phyloP scores from a whole-genome alignment of 2,329 filamentous ascomycete genomes.

The Aureobasidium sp. region DNA sequence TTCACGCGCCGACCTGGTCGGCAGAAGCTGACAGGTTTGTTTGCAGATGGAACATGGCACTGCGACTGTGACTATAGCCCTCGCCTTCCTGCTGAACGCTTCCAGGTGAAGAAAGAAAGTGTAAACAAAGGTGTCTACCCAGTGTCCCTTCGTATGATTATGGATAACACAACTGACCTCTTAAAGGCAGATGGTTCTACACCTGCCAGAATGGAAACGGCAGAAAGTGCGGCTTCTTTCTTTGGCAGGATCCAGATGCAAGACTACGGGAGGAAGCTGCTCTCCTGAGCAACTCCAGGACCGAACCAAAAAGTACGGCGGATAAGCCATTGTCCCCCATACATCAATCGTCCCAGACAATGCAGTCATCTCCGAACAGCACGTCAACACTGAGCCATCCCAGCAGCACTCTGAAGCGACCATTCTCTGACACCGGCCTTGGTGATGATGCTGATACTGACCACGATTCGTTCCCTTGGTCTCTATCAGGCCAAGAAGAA shows the following conservation, averaged over 20 bases:
- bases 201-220: slow-evolving; percentile 44
- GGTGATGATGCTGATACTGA: slow-evolving; percentile 23
- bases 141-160: background rate
- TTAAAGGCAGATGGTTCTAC: slow-evolving; percentile 41
- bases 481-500: slow-evolving; percentile 27
- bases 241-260: slow-evolving; percentile 48
- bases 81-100: slow-evolving; percentile 45
- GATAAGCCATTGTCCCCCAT: background rate
- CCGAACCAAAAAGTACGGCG: slow-evolving; percentile 29
- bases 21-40: slow-evolving; percentile 21
- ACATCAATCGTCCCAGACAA: background rate
- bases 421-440: background rate
- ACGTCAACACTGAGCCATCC: background rate
- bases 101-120: slow-evolving; percentile 50
- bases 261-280: slow-evolving; percentile 39
- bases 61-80: slow-evolving; percentile 54
- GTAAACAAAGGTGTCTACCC: slow-evolving; percentile 35
- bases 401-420: background rate
- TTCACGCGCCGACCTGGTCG: slow-evolving; percentile 2
- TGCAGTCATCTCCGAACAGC: slow-evolving; percentile 1
- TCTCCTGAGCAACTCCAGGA: slow-evolving; percentile 40
- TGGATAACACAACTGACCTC: background rate
- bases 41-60: slow-evolving; percentile 36
- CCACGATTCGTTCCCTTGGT: slow-evolving; percentile 27
- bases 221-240: slow-evolving; percentile 48